Conservation (phyloP, 192 early-diverging fungal genomes). For the Radiomyces spectabilis region DNA sequence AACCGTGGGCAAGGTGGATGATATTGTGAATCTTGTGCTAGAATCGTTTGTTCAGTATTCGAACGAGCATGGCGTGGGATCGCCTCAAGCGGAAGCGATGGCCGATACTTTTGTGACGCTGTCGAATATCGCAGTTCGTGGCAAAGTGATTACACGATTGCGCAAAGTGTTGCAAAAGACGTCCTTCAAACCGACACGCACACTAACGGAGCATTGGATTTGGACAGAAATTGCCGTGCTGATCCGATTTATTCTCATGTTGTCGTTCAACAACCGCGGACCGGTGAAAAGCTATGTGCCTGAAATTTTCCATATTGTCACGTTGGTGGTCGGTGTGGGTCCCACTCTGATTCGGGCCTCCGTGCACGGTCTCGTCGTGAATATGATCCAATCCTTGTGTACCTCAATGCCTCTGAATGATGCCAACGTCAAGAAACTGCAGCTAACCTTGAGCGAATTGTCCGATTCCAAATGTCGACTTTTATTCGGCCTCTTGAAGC, state of each 20-base stretch:
- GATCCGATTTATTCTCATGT: slow-evolving; percentile 80
- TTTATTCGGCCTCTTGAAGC: slow-evolving; percentile 70
- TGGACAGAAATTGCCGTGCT: slow-evolving; percentile 93
- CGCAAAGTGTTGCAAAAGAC: slow-evolving; percentile 78
- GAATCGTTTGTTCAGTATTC: slow-evolving; percentile 77
- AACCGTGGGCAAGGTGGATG: slow-evolving; percentile 69
- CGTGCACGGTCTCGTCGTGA: slow-evolving; percentile 92
- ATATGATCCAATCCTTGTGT: slow-evolving; percentile 79
- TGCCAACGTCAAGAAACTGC: slow-evolving; percentile 45
- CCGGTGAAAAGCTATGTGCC: slow-evolving; percentile 71
- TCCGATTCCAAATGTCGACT: slow-evolving; percentile 74
- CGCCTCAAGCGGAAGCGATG: slow-evolving; percentile 73
- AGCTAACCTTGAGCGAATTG: slow-evolving; percentile 62
- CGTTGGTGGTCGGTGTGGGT: slow-evolving; percentile 79
- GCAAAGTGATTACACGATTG: slow-evolving; percentile 74
- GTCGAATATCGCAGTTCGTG: slow-evolving; percentile 70
- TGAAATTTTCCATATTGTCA: slow-evolving; percentile 81
- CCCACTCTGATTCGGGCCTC: slow-evolving; percentile 76
- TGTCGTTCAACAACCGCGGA: slow-evolving; percentile 78
- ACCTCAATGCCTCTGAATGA: slow-evolving; percentile 54
- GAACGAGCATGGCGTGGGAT: slow-evolving; percentile 70
- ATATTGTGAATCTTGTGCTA: slow-evolving; percentile 71
- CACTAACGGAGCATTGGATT: slow-evolving; percentile 72
- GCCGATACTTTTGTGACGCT: slow-evolving; percentile 83
- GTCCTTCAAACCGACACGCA: slow-evolving; percentile 59